A percentile compares a stretch with the other conserved stretches of the same genome.
Evolutionary conservation across 2,329 filamentous ascomycete genomes (phyloP).

Genomic region (Microthyrium microscopicum): DNA sequence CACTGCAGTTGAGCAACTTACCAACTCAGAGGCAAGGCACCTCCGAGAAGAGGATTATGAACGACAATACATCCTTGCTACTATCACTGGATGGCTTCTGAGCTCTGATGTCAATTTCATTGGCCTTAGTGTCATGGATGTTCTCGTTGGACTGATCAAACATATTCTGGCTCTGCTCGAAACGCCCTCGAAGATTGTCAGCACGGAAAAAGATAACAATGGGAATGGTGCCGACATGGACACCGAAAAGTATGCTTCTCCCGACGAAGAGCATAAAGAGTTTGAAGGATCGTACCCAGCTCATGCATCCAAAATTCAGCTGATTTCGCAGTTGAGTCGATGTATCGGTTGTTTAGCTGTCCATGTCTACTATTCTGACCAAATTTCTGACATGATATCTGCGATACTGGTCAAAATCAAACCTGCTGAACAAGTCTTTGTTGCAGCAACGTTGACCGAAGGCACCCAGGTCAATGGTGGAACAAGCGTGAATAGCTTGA

Average conservation of each 20-base stretch:
- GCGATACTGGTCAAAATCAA: conserved; percentile 65
- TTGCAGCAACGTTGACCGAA: conserved; percentile 27
- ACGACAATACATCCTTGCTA: conserved; percentile 58
- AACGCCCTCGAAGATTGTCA: too few species aligned
- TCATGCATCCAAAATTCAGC: too few species aligned
- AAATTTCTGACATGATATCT: conserved; percentile 85
- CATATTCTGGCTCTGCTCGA: conserved; percentile 65
- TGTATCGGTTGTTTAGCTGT: conserved; percentile 86
- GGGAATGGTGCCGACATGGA: too few species aligned
- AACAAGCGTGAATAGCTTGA: conserved; percentile 29
- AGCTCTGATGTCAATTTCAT: conserved; percentile 79
- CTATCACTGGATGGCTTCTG: conserved; percentile 66
- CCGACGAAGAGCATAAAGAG: too few species aligned
- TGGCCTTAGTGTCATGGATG: conserved; percentile 89
- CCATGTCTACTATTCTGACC: conserved; percentile 92
- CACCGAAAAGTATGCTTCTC: too few species aligned
- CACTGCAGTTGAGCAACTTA: conserved; percentile 60
- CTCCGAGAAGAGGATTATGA: conserved; percentile 54
- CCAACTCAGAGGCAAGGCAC: conserved; percentile 47
- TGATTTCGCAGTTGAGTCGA: conserved; percentile 55
- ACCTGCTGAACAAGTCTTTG: conserved; percentile 31
- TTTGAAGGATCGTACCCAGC: too few species aligned
- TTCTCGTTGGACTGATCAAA: conserved; percentile 68
- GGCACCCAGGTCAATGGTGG: conserved; percentile 35
- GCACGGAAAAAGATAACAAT: too few species aligned